Evolutionary conservation across 2,329 filamentous ascomycete species (phyloP).

Genomic region (Chaetomiaceae sp.): DNA sequence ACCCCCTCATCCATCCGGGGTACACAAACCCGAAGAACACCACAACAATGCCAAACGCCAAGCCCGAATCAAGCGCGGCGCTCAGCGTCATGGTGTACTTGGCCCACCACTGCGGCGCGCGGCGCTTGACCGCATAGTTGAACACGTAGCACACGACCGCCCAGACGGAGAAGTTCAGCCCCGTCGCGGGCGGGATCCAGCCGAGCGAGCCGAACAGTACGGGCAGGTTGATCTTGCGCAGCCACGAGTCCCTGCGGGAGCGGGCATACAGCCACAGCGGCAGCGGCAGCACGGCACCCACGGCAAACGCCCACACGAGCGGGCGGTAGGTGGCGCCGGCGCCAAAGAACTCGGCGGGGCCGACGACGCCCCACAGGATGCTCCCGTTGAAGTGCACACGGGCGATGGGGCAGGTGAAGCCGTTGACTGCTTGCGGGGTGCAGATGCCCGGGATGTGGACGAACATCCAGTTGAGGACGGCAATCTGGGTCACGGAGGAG

Average conservation of each 20-base stretch:
- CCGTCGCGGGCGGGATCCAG: conserved; percentile 83
- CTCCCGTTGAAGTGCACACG: conserved; percentile 86
- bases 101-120: conserved; percentile 72
- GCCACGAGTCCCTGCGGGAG: conserved; percentile 52
- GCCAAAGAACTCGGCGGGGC: conserved; percentile 77
- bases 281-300: conserved; percentile 69
- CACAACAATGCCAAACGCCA: conserved; percentile 75
- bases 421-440: conserved; percentile 72
- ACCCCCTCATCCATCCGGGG: conserved; percentile 64
- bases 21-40: conserved; percentile 86
- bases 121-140: conserved; percentile 67
- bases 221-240: conserved; percentile 73
- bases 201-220: conserved; percentile 75
- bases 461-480: conserved; percentile 88
- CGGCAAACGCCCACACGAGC: conserved; percentile 74
- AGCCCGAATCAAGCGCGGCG: conserved; percentile 73
- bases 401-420: conserved; percentile 82
- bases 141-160: conserved; percentile 78
- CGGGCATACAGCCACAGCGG: conserved; percentile 66
- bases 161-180: conserved; percentile 85
- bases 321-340: conserved; percentile 65
- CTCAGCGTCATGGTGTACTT: conserved; percentile 89
- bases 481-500: conserved; percentile 74
- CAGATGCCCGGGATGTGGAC: conserved; percentile 69
- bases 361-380: conserved; percentile 85